These are phyloP conservation scores for Helicostylum pulchrum DNA, from an alignment of 192 early-diverging fungal species.

Conservation along the genomic window DNA sequence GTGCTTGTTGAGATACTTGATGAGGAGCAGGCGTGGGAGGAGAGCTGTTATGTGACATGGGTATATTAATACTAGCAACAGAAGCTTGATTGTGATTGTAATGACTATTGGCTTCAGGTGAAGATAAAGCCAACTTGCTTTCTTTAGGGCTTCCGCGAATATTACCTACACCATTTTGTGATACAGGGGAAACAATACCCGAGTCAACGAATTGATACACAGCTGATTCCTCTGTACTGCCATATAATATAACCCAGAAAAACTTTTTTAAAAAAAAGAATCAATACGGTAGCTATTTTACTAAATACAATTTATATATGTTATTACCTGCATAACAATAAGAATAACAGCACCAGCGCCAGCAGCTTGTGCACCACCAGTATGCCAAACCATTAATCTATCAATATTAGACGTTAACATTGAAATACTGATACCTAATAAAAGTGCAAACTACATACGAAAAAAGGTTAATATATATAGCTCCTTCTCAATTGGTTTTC, in stretches of 20 bases:
- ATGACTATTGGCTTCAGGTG: background rate
- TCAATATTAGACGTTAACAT: slow-evolving; percentile 8
- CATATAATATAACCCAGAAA: slow-evolving; percentile 65
- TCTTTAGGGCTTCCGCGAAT: slow-evolving; percentile 1
- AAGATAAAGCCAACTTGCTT: slow-evolving; percentile 8
- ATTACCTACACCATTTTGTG: slow-evolving; percentile 4
- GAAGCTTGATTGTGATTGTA: background rate
- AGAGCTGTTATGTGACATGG: background rate
- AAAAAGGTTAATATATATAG: no score
- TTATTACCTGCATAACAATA: slow-evolving; percentile 11
- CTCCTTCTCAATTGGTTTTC: background rate
- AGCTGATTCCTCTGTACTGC: slow-evolving; percentile 57
- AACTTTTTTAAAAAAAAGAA: slow-evolving; percentile 24
- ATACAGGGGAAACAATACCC: slow-evolving; percentile 11
- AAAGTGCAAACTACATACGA: no score
- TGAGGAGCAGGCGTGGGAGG: background rate
- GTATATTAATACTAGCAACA: background rate
- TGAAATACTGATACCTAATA: slow-evolving; percentile 20
- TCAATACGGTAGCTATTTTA: no score
- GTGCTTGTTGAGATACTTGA: slow-evolving; percentile 6
- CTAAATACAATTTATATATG: no score
- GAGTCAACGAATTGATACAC: slow-evolving; percentile 11
- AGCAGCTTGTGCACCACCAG: slow-evolving; percentile 9
- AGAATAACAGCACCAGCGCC: slow-evolving; percentile 8
- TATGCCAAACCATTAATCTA: background rate